Evolutionary conservation across 306 rosid genomes (phyloP).

Genomic region (Ceratonia siliqua): DNA sequence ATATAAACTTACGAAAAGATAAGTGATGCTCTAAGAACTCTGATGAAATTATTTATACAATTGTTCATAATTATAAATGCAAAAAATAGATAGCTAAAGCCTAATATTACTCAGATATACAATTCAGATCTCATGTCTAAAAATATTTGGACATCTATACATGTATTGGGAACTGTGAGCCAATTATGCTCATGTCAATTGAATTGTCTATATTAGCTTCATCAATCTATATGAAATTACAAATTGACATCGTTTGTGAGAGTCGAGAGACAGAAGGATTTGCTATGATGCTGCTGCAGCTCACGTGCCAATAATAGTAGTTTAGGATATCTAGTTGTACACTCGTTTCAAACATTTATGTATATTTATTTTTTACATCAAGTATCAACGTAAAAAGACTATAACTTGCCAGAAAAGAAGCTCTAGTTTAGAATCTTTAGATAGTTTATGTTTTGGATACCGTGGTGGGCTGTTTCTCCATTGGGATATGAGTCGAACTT

Average conservation of each 20-base stretch:
- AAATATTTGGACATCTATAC: not conserved
- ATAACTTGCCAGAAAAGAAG: not conserved
- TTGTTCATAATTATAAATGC: too few relatives aligned
- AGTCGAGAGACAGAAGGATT: not conserved
- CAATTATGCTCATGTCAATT: conserved; percentile 4
- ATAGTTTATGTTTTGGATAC: not conserved
- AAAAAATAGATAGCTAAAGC: not conserved
- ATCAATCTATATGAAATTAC: conserved; percentile 10
- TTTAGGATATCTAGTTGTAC: not conserved
- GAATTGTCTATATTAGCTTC: not conserved
- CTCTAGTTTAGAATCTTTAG: too few relatives aligned
- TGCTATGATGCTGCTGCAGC: not conserved
- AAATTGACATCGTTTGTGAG: not conserved
- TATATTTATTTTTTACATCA: not conserved
- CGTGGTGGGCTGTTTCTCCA: not conserved
- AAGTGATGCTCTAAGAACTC: not conserved
- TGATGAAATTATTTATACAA: not conserved
- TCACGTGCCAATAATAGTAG: conserved; percentile 9
- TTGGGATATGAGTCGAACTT: conserved; percentile 15
- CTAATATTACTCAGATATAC: not conserved
- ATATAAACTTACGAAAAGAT: not conserved
- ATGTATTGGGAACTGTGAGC: conserved; percentile 13
- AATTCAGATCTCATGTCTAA: not conserved
- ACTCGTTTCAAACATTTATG: not conserved
- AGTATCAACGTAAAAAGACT: not conserved